Conservation (phyloP, 495 filamentous ascomycete species). For the Aspergillus mulundensis region DNA sequence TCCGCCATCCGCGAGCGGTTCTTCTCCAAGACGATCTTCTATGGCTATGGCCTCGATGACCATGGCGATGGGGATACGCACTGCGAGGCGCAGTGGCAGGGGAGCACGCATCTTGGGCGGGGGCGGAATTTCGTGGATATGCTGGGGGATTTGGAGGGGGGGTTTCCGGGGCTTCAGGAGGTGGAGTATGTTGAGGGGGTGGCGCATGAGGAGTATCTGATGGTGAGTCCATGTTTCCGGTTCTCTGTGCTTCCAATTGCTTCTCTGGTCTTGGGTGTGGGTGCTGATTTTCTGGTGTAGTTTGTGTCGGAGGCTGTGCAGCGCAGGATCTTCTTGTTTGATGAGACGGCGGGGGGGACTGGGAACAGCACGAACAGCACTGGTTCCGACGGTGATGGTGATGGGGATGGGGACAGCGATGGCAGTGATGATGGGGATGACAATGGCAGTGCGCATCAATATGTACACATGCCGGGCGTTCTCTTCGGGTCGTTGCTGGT, state of each 20-base stretch:
- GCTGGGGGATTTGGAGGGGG: not conserved
- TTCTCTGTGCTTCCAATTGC: too few species aligned
- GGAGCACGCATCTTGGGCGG: not conserved
- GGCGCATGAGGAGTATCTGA: not conserved
- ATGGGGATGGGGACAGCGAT: too few species aligned
- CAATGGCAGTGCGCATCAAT: too few species aligned
- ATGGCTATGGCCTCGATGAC: not conserved
- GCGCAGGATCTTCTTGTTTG: not conserved
- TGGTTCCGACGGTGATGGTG: not conserved
- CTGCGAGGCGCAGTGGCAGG: constrained; percentile 1
- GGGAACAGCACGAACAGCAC: not conserved
- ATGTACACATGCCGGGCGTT: too few species aligned
- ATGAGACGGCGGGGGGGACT: not conserved
- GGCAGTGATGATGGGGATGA: too few species aligned
- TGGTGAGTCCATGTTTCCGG: not conserved
- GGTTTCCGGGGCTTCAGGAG: not conserved
- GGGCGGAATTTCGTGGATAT: not conserved
- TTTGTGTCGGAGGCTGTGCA: not conserved
- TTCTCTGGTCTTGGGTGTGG: not conserved
- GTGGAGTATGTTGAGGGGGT: not conserved
- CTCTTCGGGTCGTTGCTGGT: too few species aligned
- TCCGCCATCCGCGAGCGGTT: not conserved
- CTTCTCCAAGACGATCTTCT: not conserved
- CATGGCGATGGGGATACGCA: not conserved
- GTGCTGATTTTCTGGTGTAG: not conserved